Evolutionary conservation across 306 rosid genomes (phyloP), one percentile per base, ranked within the genome.

Genomic region (Vicia faba): DNA sequence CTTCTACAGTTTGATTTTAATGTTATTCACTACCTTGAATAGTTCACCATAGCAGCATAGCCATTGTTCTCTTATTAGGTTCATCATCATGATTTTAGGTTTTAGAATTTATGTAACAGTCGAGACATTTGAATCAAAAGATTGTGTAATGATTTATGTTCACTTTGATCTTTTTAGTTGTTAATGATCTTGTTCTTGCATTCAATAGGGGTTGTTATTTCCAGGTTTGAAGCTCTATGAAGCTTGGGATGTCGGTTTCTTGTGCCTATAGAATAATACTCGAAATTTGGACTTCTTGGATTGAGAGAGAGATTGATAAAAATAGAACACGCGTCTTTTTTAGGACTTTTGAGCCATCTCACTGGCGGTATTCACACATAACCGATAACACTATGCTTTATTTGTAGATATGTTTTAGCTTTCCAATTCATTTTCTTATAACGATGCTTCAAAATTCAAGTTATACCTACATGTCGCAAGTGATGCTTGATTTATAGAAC

Each of bases 281-380:
- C 35, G 71, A 73, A 63, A 88, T 92, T 29, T 91, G 88, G 95
- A 85, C 90, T 38, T 83, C 89, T 12, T 91, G 97, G 92, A 81
- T 82, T 55, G 90, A 88, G 48, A 82, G 79, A 66, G 76, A 73
- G 38, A 88, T 91, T 43, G 44, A 86, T 53, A 72, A 65, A 62
- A 78, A 75, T 28, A 80, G 80, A 84, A 91, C 97, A 0, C 80
- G 45, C 12, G 79, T 91, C 71, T 88, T 86, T 79, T 87, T 91
- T 69, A 89, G 97, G 64, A 88, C 95, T 33, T 86, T 70, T 69
- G 97, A 91, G 63, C 95, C 97, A 43, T 86, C 95, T 61, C 97
- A 90, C 78, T 90, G 96, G 96, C 85, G 91, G 96, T 90, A 82
- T 33, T 61, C 67, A 64, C 65, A 75, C 66, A 20, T 70, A 35